A percentile compares a stretch with the other conserved stretches of the same genome.
Evolutionary conservation across 2,329 filamentous ascomycete genomes (phyloP).

Genomic region (Colletotrichum gloeosporioides): DNA sequence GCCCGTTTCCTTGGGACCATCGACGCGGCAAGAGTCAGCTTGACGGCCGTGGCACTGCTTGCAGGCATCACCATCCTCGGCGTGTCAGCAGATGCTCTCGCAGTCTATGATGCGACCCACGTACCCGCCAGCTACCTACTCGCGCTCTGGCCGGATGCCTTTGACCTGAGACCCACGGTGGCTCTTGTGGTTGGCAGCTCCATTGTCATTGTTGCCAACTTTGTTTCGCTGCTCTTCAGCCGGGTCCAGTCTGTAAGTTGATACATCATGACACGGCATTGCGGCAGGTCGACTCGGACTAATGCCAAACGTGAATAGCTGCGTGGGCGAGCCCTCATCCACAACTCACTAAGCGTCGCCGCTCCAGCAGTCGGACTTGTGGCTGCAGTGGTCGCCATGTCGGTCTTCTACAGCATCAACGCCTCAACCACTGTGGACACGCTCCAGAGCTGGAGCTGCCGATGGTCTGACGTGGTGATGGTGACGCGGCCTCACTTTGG

Average conservation of each 20-base stretch:
- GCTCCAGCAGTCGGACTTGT: constrained; percentile 35
- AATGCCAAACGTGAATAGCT: constrained; percentile 2
- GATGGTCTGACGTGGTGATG: constrained; percentile 63
- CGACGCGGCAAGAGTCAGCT: constrained; percentile 49
- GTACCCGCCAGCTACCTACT: constrained; percentile 52
- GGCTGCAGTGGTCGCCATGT: constrained; percentile 56
- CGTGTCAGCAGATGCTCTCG: constrained; percentile 58
- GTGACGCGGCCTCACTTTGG: constrained; percentile 57
- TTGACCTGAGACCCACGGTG: constrained; percentile 62
- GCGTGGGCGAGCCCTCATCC: neutral
- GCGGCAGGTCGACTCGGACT: neutral
- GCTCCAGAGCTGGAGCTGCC: constrained; percentile 67
- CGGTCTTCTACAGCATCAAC: constrained; percentile 64
- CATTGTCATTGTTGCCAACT: constrained; percentile 54
- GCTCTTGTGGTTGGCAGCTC: constrained; percentile 58
- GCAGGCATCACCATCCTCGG: constrained; percentile 59
- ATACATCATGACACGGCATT: neutral
- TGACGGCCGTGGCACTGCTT: constrained; percentile 56
- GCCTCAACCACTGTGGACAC: constrained; percentile 57
- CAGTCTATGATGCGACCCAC: constrained; percentile 61
- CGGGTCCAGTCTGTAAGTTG: constrained; percentile 56
- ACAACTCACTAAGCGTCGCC: constrained; percentile 26
- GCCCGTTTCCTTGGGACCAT: constrained; percentile 43
- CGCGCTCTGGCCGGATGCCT: constrained; percentile 62
- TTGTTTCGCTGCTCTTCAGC: constrained; percentile 52